Evolutionary conservation across 208 protist species (phyloP).

Genomic region (Sergeia podlipaevii): DNA sequence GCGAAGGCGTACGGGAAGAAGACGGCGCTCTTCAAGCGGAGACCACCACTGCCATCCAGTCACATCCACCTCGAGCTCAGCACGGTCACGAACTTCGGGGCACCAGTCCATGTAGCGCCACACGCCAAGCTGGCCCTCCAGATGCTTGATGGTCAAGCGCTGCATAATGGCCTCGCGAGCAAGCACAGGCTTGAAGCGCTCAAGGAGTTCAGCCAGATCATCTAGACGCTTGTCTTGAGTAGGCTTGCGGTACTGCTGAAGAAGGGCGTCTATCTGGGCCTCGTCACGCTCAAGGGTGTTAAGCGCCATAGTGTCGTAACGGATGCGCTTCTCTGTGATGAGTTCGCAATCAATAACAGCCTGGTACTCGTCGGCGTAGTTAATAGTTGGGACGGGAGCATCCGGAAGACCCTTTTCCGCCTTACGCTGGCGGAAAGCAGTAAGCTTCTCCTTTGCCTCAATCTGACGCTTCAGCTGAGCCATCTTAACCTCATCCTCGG

Average conservation of each 20-base stretch:
- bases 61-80: conserved; percentile 87
- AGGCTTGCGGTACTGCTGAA: conserved; percentile 85
- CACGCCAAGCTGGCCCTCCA: conserved; percentile 90
- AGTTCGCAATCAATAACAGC: conserved; percentile 80
- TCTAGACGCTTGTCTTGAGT: conserved; percentile 86
- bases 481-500: conserved; percentile 81
- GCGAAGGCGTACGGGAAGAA: conserved; percentile 81
- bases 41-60: conserved; percentile 89
- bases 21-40: conserved; percentile 78
- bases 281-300: conserved; percentile 84
- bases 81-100: conserved; percentile 89
- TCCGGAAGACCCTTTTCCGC: conserved; percentile 58
- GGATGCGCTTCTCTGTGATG: conserved; percentile 84
- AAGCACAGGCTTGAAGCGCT: conserved; percentile 92
- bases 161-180: conserved; percentile 92
- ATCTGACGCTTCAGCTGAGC: conserved; percentile 67
- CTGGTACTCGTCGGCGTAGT: conserved; percentile 80
- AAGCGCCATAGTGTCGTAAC: conserved; percentile 79
- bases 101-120: conserved; percentile 94
- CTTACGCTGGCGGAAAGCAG: conserved; percentile 63
- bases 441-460: conserved; percentile 73
- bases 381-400: conserved; percentile 57
- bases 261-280: conserved; percentile 76
- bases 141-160: conserved; percentile 90
- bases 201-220: conserved; percentile 81